Evolutionary conservation across 352 stramenopile species (phyloP).

Genomic region (Bremia lactucae): DNA sequence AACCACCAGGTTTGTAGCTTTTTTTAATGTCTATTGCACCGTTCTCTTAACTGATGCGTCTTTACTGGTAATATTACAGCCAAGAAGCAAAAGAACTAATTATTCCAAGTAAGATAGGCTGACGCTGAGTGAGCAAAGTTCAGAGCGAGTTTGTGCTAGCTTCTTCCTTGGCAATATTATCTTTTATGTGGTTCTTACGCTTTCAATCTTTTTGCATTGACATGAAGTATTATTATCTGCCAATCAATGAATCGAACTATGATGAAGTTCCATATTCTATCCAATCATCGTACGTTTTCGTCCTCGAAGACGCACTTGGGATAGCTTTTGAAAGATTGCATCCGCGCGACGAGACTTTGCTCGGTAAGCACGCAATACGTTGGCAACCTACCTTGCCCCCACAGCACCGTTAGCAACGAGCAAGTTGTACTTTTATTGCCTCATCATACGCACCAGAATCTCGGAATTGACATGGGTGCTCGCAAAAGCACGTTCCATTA

Average conservation of each 20-base stretch:
- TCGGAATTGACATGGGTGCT: conserved; percentile 85
- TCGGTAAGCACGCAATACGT: conserved; percentile 83
- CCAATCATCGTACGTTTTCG: conserved; percentile 88
- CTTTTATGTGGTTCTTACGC: no score
- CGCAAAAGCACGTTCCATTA: conserved; percentile 88
- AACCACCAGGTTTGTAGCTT: conserved; percentile 31
- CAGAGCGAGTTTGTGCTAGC: neutral
- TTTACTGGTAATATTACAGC: conserved; percentile 11
- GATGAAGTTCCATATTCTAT: no score
- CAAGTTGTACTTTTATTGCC: no score
- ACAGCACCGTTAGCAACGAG: neutral
- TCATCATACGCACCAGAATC: conserved; percentile 33
- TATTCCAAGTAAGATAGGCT: conserved; percentile 9
- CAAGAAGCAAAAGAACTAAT: conserved; percentile 65
- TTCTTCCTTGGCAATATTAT: no score
- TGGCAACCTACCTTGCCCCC: conserved; percentile 35
- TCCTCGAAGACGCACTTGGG: conserved; percentile 78
- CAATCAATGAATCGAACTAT: no score
- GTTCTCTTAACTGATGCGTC: neutral
- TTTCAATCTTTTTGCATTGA: no score
- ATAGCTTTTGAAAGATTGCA: conserved; percentile 78
- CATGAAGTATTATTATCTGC: no score
- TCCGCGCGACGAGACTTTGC: conserved; percentile 63
- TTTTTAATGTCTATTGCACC: no score
- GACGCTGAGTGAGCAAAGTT: conserved; percentile 2